These are phyloP conservation scores for Jatropha multifida DNA, from an alignment of 441 rosid genomes.

Conservation along the genomic window DNA sequence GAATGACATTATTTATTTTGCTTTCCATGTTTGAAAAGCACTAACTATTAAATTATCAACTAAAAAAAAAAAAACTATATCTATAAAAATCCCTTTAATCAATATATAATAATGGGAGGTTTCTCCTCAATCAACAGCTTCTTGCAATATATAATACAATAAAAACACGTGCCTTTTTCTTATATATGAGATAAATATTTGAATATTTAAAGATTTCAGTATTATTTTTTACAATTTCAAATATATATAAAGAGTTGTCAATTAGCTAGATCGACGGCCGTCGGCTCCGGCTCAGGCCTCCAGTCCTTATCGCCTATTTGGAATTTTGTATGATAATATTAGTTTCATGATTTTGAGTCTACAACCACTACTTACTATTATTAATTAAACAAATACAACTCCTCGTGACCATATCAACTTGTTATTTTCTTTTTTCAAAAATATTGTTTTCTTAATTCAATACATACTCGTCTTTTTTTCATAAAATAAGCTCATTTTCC, in stretches of 20 bases:
- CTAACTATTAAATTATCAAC: no score
- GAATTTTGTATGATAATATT: background rate
- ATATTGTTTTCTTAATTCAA: background rate
- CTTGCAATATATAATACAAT: background rate
- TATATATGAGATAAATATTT: no score
- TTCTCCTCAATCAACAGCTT: background rate
- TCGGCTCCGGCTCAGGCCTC: no score
- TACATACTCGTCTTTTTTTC: no score
- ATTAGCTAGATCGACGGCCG: background rate
- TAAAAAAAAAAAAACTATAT: no score
- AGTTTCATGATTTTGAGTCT: background rate
- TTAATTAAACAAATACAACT: background rate
- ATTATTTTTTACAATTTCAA: background rate
- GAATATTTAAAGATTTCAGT: background rate
- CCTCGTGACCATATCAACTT: constrained; percentile 12
- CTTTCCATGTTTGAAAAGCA: no score
- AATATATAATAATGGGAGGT: no score
- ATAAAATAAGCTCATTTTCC: no score
- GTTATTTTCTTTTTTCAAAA: background rate
- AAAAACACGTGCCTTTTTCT: background rate
- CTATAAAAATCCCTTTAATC: no score
- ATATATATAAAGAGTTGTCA: background rate
- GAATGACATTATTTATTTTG: no score
- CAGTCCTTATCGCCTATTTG: background rate
- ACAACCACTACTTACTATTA: background rate